Evolutionary conservation across 1,139 yeast genomes (phyloP).

Genomic region (Geotrichum citri-aurantii): DNA sequence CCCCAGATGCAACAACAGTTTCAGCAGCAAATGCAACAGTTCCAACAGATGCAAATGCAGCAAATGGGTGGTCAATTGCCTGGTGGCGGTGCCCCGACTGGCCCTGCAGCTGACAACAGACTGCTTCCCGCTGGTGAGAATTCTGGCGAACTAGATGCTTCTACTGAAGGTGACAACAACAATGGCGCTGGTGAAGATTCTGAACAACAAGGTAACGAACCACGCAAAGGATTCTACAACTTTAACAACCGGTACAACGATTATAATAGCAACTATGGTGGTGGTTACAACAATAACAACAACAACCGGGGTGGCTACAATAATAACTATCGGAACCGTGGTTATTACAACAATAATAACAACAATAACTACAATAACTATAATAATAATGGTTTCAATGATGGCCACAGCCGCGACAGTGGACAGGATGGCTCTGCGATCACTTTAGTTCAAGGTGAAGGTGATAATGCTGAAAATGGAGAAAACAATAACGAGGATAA

Average conservation of each 20-base stretch:
- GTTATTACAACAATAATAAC: constrained; percentile 11
- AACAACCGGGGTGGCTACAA: constrained; percentile 17
- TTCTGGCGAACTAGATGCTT: constrained; percentile 17
- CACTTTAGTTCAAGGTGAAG: constrained; percentile 18
- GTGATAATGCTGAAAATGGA: constrained; percentile 15
- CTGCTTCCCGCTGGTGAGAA: constrained; percentile 2
- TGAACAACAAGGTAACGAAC: constrained; percentile 16
- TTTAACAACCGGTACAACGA: constrained; percentile 16
- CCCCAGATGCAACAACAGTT: constrained; percentile 42
- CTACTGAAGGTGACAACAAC: constrained; percentile 16
- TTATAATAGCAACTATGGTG: constrained; percentile 13
- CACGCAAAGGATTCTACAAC: constrained; percentile 15
- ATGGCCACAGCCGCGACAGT: not conserved
- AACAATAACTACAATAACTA: constrained; percentile 13
- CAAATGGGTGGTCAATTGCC: constrained; percentile 6
- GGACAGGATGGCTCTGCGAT: constrained; percentile 19
- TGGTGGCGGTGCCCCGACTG: not conserved
- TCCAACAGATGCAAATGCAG: constrained; percentile 23
- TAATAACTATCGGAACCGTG: constrained; percentile 17
- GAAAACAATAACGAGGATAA: constrained; percentile 16
- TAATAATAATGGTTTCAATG: constrained; percentile 1
- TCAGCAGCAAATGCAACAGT: constrained; percentile 31
- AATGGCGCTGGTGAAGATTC: constrained; percentile 9
- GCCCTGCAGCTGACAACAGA: constrained; percentile 3
- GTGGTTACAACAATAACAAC: constrained; percentile 13